Evolutionary conservation across 2,329 filamentous ascomycete genomes (phyloP), one percentile per base, ranked within the genome.

Genomic region (Phyllosticta citriasiana): DNA sequence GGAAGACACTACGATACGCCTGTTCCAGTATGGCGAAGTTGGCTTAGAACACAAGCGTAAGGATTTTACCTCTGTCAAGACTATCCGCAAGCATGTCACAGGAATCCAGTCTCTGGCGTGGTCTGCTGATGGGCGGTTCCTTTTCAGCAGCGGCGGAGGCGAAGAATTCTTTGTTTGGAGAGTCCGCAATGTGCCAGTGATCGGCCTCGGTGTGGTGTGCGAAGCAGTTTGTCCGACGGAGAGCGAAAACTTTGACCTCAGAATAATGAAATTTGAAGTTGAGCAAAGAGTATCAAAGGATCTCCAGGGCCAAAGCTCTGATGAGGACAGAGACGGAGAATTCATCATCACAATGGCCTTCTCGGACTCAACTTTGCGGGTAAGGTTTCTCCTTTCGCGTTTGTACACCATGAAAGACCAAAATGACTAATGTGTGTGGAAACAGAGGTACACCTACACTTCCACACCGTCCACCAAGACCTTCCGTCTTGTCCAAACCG

Each of bases 101-200:
- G 94, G 93, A 0, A 84, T 97, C 7, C 93, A 97, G 71, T 82
- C 86, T 64, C 77, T 96, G 0, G 82, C 82, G 63, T 97, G 91
- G 89, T 84, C 88, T 1, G 70, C 72, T 0, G 80, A 83, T 55
- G 83, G 87, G 2, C 72, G 78, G 1, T 88, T 87, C 66, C 82
- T 99, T 2, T 88, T 97, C 71, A 96, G 89, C 65, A 92, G 90
- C 67, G 91, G 84, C 5, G 94, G 92, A 0, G 87, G 85, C 63
- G 93, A 97, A 71, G 93, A 99, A 73, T 88, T 97, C 65, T 93
- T 87, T 67, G 82, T 92, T 10, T 99, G 94, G 93, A 81, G 83
- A 51, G 73, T 93, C 35, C 78, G 77, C 55, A 69, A 70, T 10
- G 71, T 88, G 6, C 78, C 84, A 26, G 77, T 79, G 1, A 74